Percentiles rank a stretch among this genome's conserved stretches.
Evolutionary conservation across 2,329 filamentous ascomycete genomes (phyloP).

Genomic region (Fusarium nygamai): DNA sequence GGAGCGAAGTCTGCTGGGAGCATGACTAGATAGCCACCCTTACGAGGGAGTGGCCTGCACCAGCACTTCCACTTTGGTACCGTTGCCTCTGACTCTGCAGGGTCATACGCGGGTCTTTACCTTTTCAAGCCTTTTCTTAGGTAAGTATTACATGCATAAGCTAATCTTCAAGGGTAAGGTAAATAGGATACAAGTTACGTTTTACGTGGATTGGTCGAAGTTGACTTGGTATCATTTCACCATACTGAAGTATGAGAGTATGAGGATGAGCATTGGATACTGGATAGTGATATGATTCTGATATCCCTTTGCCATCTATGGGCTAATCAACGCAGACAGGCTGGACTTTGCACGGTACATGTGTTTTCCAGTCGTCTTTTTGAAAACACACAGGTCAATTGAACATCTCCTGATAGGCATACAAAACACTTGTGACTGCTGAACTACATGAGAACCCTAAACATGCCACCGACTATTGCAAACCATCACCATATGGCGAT

Average conservation of each 20-base stretch:
- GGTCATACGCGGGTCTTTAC: not conserved
- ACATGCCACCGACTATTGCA: not conserved
- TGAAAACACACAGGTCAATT: not conserved
- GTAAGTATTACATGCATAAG: not conserved
- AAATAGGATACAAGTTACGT: not conserved
- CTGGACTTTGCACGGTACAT: not conserved
- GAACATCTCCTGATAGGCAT: not conserved
- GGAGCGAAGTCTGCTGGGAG: not conserved
- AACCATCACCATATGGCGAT: not conserved
- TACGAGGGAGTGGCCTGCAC: not conserved
- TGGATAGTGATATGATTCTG: not conserved
- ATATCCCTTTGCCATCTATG: accelerated
- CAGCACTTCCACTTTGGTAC: not conserved
- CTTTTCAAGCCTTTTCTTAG: not conserved
- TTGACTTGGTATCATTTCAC: not conserved
- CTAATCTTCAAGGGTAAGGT: not conserved
- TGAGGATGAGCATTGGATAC: not conserved
- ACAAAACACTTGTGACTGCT: not conserved
- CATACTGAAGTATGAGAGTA: not conserved
- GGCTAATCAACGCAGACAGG: not conserved
- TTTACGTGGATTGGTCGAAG: not conserved
- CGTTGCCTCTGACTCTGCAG: not conserved
- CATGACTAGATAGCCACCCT: not conserved
- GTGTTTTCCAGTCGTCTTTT: not conserved
- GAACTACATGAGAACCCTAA: not conserved